Percentiles rank a stretch among this genome's conserved stretches.
Evolutionary conservation across 2,329 filamentous ascomycete genomes (phyloP).

Genomic region (Sporothrix sp.): DNA sequence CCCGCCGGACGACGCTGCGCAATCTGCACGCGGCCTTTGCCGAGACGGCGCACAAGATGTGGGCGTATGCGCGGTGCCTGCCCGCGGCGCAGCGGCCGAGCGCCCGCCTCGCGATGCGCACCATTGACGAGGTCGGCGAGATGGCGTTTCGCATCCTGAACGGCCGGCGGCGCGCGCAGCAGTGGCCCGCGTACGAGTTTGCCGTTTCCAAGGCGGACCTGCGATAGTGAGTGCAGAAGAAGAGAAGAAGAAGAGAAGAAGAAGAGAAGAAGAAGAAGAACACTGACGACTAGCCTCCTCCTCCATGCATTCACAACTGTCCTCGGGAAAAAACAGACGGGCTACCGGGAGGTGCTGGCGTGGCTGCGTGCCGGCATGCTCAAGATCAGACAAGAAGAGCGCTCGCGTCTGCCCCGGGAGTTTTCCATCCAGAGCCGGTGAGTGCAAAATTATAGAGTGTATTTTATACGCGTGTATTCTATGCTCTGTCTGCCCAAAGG

Average conservation of each 20-base stretch:
- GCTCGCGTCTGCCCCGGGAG: conserved; percentile 10
- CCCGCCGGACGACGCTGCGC: conserved; percentile 53
- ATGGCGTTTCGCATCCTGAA: conserved; percentile 56
- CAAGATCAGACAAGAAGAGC: conserved; percentile 24
- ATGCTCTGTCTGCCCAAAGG: too few relatives aligned
- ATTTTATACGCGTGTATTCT: too few relatives aligned
- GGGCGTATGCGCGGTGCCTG: conserved; percentile 52
- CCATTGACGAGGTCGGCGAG: conserved; percentile 55
- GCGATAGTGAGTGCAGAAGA: conserved; percentile 41
- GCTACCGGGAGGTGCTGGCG: conserved; percentile 50
- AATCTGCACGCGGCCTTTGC: conserved; percentile 67
- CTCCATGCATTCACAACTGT: conserved; percentile 61
- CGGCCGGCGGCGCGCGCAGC: conserved; percentile 36
- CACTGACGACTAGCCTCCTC: conserved; percentile 45
- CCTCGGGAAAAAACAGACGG: conserved; percentile 61
- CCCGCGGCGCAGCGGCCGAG: conserved; percentile 45
- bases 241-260: too few relatives aligned
- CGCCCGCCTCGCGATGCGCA: conserved; percentile 50
- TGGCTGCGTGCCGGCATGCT: conserved; percentile 53
- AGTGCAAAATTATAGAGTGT: not conserved
- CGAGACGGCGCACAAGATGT: conserved; percentile 70
- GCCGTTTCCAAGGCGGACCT: conserved; percentile 51
- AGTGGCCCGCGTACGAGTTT: conserved; percentile 46
- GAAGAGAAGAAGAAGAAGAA: not conserved
- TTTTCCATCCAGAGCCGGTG: not conserved